Evolutionary conservation across 495 filamentous ascomycete species (phyloP).

Genomic region (Aspergillus homomorphus): DNA sequence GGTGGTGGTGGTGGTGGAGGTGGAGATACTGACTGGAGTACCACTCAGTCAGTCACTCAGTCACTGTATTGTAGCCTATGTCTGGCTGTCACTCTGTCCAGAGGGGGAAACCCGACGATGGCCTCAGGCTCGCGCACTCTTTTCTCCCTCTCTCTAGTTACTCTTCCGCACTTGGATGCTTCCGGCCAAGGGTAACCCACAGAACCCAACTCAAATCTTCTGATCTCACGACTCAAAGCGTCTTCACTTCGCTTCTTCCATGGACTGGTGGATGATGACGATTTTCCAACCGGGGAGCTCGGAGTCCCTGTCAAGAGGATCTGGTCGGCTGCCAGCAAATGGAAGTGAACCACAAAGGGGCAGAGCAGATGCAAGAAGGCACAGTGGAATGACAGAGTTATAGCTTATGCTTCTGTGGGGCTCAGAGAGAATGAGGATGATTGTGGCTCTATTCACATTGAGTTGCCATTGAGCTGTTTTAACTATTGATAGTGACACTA

Average conservation of each 20-base stretch:
- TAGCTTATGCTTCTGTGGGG: not conserved
- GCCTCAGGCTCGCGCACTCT: slow-evolving; percentile 19
- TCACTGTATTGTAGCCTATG: not conserved
- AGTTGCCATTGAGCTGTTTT: not conserved
- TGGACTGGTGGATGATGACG: not conserved
- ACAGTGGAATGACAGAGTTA: not conserved
- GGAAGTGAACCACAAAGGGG: not conserved
- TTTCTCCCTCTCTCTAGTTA: too few relatives aligned
- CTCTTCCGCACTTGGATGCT: slow-evolving; percentile 11
- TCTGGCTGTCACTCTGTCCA: not conserved
- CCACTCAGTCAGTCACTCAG: not conserved
- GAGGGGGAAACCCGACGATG: not conserved
- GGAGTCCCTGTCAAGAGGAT: not conserved
- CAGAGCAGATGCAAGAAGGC: not conserved
- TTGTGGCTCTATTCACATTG: not conserved
- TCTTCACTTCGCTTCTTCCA: not conserved
- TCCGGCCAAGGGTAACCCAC: slow-evolving; percentile 6
- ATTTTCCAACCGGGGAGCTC: not conserved
- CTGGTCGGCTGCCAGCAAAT: not conserved
- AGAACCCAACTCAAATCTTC: slow-evolving; percentile 11
- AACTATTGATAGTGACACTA: not conserved
- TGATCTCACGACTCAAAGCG: not conserved
- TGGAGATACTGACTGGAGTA: slow-evolving; percentile 9
- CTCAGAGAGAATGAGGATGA: too few relatives aligned
- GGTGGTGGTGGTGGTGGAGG: slow-evolving; percentile 8